Evolutionary conservation across 192 early-diverging fungal genomes (phyloP), one percentile per base, ranked within the genome.

Genomic region (Coemansia brasiliensis): DNA sequence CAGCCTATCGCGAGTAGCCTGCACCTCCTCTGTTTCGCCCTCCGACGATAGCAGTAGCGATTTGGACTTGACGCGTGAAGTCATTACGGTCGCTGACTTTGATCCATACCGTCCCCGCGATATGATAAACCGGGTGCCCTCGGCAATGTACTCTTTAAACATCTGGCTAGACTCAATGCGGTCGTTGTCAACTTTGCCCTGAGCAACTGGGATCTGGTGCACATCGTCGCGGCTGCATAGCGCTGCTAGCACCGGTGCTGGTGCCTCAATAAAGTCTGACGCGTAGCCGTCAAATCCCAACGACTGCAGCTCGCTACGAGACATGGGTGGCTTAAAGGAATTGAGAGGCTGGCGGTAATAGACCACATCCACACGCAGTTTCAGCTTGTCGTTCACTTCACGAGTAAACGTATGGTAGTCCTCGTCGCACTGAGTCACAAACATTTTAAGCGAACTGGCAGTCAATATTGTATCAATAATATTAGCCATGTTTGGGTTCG

Each of bases 201-300:
- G 60, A 11, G 76, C 63, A 2, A 76, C 20, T 0, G 82, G 80
- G 11, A 88, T 80, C 11, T 63, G 52, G 66, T 95, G 82, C 8
- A 95, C 64, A 0, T 69, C 50, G 21, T 79, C 73, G 48, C 81
- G 67, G 26, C 81, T 55, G 55, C 92, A 92, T 18, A 95, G 55
- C 10, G 84, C 83, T 0, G 76, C 78, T 26, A 91, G 52, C 3
- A 95, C 69, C 3, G 83, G 63, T 0, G 74, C 70, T 6, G 89
- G 89, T 0, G 86, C 92, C 12, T 92, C 88, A 3, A 98, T 39
- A 37, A 86, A 80, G 67, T 95, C 88, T 26, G 89, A 69, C 12
- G 88, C 54, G 54, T 86, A 91, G 25, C 88, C 82, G 32, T 91
- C 89, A 55, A 98, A 89, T 2, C 91, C 91, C 26, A 85, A 66